Percentiles rank a stretch among this genome's conserved stretches.
These are phyloP conservation scores for Saccharomycopsis phalli DNA, from an alignment of 1,139 yeast species.

Conservation along the genomic window DNA sequence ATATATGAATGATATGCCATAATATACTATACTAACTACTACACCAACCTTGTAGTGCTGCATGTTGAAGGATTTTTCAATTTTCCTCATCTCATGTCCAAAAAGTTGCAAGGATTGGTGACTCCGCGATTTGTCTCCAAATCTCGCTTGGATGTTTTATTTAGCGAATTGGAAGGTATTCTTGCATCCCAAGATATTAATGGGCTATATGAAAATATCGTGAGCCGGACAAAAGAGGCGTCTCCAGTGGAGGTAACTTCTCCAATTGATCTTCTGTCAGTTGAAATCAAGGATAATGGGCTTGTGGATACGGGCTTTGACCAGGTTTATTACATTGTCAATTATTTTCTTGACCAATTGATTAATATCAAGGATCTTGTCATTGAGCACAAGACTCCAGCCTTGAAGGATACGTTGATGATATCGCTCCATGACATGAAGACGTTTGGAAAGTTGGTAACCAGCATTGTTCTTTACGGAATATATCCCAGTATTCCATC, in stretches of 20 bases:
- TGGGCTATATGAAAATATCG: not conserved
- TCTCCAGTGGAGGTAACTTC: no score
- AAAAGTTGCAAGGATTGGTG: slow-evolving; percentile 17
- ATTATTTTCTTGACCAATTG: slow-evolving; percentile 30
- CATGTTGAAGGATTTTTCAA: not conserved
- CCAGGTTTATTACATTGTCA: slow-evolving; percentile 26
- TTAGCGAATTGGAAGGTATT: no score
- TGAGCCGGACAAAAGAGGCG: no score
- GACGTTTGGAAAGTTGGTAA: slow-evolving; percentile 55
- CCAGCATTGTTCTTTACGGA: slow-evolving; percentile 59
- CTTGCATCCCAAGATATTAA: not conserved
- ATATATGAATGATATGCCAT: no score
- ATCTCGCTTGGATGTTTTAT: slow-evolving; percentile 18
- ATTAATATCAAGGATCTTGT: slow-evolving; percentile 33
- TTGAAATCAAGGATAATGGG: not conserved
- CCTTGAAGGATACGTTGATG: slow-evolving; percentile 34
- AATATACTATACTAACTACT: no score
- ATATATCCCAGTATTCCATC: slow-evolving; percentile 54
- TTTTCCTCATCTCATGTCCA: not conserved
- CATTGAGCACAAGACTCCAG: slow-evolving; percentile 22
- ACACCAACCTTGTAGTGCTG: no score
- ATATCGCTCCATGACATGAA: slow-evolving; percentile 82
- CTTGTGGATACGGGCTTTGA: slow-evolving; percentile 4
- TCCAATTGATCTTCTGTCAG: not conserved
- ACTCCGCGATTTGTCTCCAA: slow-evolving; percentile 18